phyloP scores from a whole-genome alignment of 2,329 filamentous ascomycete genomes.

The Aspergillus hiratsukae region DNA sequence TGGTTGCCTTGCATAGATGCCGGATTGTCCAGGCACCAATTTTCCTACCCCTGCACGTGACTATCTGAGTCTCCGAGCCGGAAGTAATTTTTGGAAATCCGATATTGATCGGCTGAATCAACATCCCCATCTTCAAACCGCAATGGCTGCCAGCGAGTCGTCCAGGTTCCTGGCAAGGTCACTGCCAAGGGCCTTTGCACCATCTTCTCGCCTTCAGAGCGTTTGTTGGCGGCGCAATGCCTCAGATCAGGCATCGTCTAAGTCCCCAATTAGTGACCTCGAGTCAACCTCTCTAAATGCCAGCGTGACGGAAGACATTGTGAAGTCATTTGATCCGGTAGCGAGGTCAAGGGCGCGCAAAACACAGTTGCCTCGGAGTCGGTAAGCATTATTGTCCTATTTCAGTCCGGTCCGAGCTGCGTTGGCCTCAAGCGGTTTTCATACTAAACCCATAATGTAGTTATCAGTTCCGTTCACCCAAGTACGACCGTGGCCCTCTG shows the following conservation, averaged over 20 bases:
- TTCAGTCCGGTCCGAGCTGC: not conserved
- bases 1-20: conserved; percentile 9
- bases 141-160: conserved; percentile 39
- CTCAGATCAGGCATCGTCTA: conserved; percentile 38
- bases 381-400: conserved; percentile 36
- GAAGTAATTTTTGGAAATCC: conserved; percentile 30
- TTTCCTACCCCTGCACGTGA: conserved; percentile 11
- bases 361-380: conserved; percentile 48
- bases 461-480: conserved; percentile 92
- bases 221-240: conserved; percentile 43
- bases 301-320: conserved; percentile 35
- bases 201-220: conserved; percentile 27
- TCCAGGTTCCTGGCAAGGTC: conserved; percentile 37
- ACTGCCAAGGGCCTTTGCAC: conserved; percentile 31
- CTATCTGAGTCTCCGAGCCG: conserved; percentile 11
- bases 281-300: conserved; percentile 46
- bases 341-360: conserved; percentile 43
- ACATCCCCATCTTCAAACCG: conserved; percentile 15
- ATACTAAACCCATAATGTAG: conserved; percentile 44
- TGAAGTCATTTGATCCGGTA: conserved; percentile 49
- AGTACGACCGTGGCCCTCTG: conserved; percentile 88
- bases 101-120: conserved; percentile 10
- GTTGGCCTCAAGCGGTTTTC: conserved; percentile 2
- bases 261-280: conserved; percentile 38
- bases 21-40: conserved; percentile 4